Evolutionary conservation across 1,139 yeast species (phyloP), one percentile per base, ranked within the genome.

Genomic region (Candida tetrigidarum): DNA sequence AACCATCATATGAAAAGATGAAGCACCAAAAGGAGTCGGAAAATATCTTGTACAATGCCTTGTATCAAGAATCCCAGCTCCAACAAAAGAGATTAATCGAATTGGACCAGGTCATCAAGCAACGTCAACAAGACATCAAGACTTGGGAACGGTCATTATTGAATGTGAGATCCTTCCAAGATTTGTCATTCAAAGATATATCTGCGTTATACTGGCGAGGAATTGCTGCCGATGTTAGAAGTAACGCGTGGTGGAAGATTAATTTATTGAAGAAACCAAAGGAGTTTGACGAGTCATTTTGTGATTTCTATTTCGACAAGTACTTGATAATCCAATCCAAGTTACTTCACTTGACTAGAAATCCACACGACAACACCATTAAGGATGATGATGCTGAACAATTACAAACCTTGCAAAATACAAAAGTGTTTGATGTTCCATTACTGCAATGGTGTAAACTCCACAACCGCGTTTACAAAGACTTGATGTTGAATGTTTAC

Each of bases 121-220:
- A 65, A 42, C 60, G 60, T 37, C 59, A 61, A 14, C 57, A 60
- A 25, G 83, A 81, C 51, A 50, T 57, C 4, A 46, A 50, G 4
- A 62, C 55, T 11, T 85, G 92, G 91, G 60, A 59, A 27, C 50
- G 55, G 42, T 39, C 30, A 42, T 47, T 45, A 39, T 41, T 46
- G 14, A 25, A 38, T 20, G n/a, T 43, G 19, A 47, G 42, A 33
- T 25, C 23, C 14, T 40, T 36, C 15, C 67, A 83, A 43, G 83
- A 80, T 45, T 18, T 48, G 6, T 26, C 45, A 19, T 49, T 37
- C 42, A 28, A 43, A 18, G 43, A 43, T 20, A 30, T 49, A 8
- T 30, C 29, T 12, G 37, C 29, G 14, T 64, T 83, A 46, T 82
- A 85, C 78, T 84, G 90, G 89, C 65, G 87, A 43, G 89, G 89